Evolutionary conservation across 2,329 filamentous ascomycete species (phyloP).

Genomic region (Botrytis fragariae): DNA sequence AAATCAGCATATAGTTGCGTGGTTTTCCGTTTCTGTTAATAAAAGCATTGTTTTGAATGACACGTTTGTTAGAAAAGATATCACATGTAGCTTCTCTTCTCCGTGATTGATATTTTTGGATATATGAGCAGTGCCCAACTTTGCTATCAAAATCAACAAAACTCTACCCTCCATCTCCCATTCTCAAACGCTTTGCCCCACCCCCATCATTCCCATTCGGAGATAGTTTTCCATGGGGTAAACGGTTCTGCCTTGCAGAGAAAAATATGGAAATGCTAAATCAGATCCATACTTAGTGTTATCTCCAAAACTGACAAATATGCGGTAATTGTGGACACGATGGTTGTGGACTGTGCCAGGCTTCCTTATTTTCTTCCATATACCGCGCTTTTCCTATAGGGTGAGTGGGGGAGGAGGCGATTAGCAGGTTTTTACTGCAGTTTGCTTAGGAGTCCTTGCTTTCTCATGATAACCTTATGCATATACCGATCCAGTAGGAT

Average conservation of each 20-base stretch:
- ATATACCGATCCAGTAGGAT: neutral
- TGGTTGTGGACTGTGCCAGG: conserved; percentile 14
- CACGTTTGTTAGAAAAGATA: neutral
- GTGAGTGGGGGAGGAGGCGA: neutral
- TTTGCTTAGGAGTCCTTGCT: neutral
- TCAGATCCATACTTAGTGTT: neutral
- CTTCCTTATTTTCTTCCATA: neutral
- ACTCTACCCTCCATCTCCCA: neutral
- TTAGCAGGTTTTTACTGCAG: neutral
- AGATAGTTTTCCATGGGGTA: neutral
- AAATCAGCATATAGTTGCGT: neutral
- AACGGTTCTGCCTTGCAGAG: neutral
- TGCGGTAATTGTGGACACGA: conserved; percentile 18
- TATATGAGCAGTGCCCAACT: neutral
- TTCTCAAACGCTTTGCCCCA: neutral
- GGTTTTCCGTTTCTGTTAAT: neutral
- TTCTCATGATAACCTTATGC: neutral
- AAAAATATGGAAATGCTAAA: neutral
- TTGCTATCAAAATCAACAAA: neutral
- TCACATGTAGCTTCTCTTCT: neutral
- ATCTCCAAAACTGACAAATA: conserved; percentile 10
- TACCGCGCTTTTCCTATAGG: neutral
- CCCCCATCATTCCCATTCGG: neutral
- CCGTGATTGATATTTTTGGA: neutral
- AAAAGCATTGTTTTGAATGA: neutral